These are phyloP conservation scores for Penicillium malachiteum DNA, from an alignment of 495 filamentous ascomycete genomes.

Conservation along the genomic window DNA sequence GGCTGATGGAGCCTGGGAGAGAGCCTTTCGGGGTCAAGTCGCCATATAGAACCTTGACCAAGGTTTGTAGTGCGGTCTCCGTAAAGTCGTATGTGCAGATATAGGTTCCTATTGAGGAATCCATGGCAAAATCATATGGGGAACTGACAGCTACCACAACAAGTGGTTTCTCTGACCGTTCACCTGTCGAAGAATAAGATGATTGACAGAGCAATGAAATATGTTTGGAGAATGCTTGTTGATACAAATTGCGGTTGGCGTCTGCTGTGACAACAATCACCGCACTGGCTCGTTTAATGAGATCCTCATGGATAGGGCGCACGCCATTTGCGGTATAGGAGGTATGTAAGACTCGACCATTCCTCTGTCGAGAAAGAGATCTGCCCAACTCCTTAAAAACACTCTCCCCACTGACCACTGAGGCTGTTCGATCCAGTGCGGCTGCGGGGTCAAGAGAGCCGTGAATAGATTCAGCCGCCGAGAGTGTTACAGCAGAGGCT, in stretches of 20 bases:
- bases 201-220: conserved; percentile 92
- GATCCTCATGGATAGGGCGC: conserved; percentile 81
- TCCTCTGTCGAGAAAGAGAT: conserved; percentile 75
- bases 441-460: conserved; percentile 54
- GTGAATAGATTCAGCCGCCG: conserved; percentile 49
- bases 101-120: conserved; percentile 80
- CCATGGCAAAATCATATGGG: conserved; percentile 94
- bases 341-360: conserved; percentile 80
- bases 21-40: conserved; percentile 69
- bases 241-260: conserved; percentile 85
- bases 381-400: conserved; percentile 83
- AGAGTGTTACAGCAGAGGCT: conserved; percentile 69
- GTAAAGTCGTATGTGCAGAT: conserved; percentile 94
- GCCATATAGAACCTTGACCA: conserved; percentile 79
- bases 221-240: conserved; percentile 88
- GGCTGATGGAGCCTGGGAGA: conserved; percentile 76
- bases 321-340: conserved; percentile 90
- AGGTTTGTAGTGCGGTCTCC: conserved; percentile 77
- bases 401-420: conserved; percentile 81
- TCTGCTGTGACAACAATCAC: conserved; percentile 88
- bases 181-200: conserved; percentile 52
- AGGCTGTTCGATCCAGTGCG: conserved; percentile 57
- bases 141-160: conserved; percentile 89
- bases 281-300: conserved; percentile 81
- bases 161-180: conserved; percentile 62